Evolutionary conservation across 371 early-diverging fungal species (phyloP), one percentile per base, ranked within the genome.

Genomic region (Funneliformis caledonium): DNA sequence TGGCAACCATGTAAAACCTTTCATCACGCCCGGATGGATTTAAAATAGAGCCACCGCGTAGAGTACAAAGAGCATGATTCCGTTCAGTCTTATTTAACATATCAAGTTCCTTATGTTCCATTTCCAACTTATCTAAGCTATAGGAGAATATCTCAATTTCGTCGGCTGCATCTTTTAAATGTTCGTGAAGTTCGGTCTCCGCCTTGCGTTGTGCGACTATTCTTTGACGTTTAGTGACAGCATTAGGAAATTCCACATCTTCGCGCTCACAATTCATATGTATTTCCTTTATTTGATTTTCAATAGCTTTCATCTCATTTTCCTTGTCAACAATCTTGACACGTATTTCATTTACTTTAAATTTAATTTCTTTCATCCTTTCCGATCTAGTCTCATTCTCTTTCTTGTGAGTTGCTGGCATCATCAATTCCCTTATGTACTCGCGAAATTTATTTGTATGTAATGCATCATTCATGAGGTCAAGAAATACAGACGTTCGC

Each of bases 71-170:
- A 11, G 42, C 11, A 65, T 65, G 33, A 33, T 65, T 22, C 12
- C 67, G 67, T 65, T 65, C 67, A 26, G 67, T 65, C 31, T 26
- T 65, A n/a, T 65, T 65, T 14, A 65, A 16, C 42, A 42, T 33
- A 14, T 14, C 19, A 65, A 65, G 67, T 33, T 26, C 16, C 31
- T 22, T 42, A 42, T 65, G 5, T 22, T 65, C 67, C 7, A n/a
- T 10, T 65, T 65, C 33, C 67, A 33, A 33, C 12, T 33, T 65
- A 26, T 42, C 67, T 33, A 65, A 14, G 12, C 14, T 26, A 26
- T 42, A 22, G 31, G 5, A 14, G 5, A 65, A 7, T 65, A 42
- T 4, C 22, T 65, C 67, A 65, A 42, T 42, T 65, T 65, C 67
- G 14, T 65, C 31, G 11, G 67, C 7, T 26, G 67, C 31, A 65